A percentile compares a stretch with the other conserved stretches of the same genome.
These are phyloP conservation scores for Dactylella cylindrospora DNA, from an alignment of 2,329 filamentous ascomycete genomes.

Conservation along the genomic window DNA sequence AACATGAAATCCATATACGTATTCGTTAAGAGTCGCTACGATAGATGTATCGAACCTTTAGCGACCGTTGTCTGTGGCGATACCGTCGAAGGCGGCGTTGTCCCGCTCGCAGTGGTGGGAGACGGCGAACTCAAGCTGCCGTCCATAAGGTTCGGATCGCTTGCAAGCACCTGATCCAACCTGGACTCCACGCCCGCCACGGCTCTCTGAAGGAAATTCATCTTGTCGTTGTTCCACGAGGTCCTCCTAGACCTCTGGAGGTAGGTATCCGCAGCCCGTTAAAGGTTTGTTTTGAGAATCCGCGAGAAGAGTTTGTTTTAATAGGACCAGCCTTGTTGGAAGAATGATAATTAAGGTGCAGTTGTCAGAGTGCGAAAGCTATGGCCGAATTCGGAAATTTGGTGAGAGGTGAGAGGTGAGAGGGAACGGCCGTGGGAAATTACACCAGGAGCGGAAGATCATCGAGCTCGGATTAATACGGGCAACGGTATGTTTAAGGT, in stretches of 20 bases:
- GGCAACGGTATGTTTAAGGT: too few species aligned
- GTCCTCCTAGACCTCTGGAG: too few species aligned
- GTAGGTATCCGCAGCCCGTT: too few species aligned
- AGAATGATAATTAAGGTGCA: too few species aligned
- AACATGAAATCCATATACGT: too few species aligned
- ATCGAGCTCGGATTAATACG: too few species aligned
- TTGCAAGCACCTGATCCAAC: conserved; percentile 85
- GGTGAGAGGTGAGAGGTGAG: not conserved
- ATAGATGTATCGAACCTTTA: not conserved
- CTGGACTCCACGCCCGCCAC: conserved; percentile 92
- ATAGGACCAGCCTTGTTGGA: too few species aligned
- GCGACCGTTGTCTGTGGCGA: not conserved
- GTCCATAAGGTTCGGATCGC: conserved; percentile 59
- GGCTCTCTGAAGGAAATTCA: conserved; percentile 75
- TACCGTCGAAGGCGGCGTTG: conserved; percentile 1
- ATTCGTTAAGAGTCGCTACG: too few species aligned
- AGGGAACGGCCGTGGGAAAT: not conserved
- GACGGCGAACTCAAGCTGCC: too few species aligned
- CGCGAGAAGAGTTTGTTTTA: too few species aligned
- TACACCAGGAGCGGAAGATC: not conserved
- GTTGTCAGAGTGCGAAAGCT: not conserved
- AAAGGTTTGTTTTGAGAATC: too few species aligned
- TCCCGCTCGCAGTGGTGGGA: not conserved
- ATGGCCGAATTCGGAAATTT: not conserved
- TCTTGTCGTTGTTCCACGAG: too few species aligned